phyloP scores from a whole-genome alignment of 2,329 filamentous ascomycete genomes.

The Bisporella sp. region DNA sequence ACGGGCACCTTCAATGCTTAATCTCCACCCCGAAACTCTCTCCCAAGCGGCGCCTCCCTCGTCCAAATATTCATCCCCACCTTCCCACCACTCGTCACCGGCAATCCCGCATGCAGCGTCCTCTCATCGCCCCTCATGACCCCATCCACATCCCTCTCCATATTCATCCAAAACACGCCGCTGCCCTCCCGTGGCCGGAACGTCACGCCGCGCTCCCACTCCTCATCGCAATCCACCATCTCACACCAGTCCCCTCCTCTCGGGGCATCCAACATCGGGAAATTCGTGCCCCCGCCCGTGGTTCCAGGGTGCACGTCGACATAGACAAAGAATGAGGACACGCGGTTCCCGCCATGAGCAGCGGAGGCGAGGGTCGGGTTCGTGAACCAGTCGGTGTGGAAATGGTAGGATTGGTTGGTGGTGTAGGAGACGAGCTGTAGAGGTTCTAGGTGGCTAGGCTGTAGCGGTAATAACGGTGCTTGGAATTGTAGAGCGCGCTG shows the following conservation, averaged over 20 bases:
- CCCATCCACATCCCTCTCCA: slow-evolving; percentile 40
- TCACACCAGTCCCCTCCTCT: slow-evolving; percentile 40
- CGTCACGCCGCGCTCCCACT: slow-evolving; percentile 37
- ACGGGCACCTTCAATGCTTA: too few species aligned
- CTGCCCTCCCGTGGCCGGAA: slow-evolving; percentile 49
- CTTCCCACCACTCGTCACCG: slow-evolving; percentile 48
- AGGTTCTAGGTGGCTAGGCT: slow-evolving; percentile 47
- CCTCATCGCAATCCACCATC: slow-evolving; percentile 44
- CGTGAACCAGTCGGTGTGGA: slow-evolving; percentile 49
- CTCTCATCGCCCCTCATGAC: slow-evolving; percentile 39
- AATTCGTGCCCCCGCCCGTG: slow-evolving; percentile 51
- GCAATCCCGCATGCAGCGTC: slow-evolving; percentile 52
- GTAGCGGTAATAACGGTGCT: slow-evolving; percentile 39
- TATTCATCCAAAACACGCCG: slow-evolving; percentile 55
- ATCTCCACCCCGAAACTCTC: slow-evolving; percentile 9
- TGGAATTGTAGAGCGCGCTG: slow-evolving; percentile 48
- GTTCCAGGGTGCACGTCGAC: slow-evolving; percentile 36
- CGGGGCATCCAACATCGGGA: slow-evolving; percentile 37
- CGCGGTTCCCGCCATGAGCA: slow-evolving; percentile 15
- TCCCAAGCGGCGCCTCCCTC: slow-evolving; percentile 12
- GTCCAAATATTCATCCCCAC: slow-evolving; percentile 53
- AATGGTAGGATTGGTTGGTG: slow-evolving; percentile 47
- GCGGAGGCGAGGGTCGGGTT: slow-evolving; percentile 3
- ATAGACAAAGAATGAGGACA: slow-evolving; percentile 53
- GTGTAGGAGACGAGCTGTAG: slow-evolving; percentile 53